Evolutionary conservation across 345 rosid genomes (phyloP).

Genomic region (Lepidium didymum): DNA sequence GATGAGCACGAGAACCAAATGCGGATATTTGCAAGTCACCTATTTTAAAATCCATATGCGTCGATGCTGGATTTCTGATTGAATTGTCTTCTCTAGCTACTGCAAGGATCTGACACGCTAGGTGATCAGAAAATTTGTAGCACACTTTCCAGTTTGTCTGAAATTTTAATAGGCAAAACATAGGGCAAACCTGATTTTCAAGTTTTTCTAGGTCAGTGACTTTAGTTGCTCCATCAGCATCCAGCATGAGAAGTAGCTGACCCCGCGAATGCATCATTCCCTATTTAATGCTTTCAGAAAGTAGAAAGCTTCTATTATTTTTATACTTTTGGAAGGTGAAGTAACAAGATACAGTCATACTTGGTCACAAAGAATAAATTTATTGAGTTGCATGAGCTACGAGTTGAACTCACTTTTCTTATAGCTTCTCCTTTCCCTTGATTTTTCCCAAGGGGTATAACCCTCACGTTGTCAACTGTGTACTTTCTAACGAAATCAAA

Average conservation of each 20-base stretch:
- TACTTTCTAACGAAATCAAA: slow-evolving; percentile 66
- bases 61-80: slow-evolving; percentile 39
- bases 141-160: neutral
- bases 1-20: slow-evolving; percentile 99
- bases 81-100: slow-evolving; percentile 51
- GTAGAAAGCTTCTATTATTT: slow-evolving; percentile 55
- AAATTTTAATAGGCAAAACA: neutral
- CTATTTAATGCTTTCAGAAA: slow-evolving; percentile 84
- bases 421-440: slow-evolving; percentile 99
- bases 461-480: slow-evolving; percentile 70
- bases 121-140: slow-evolving; percentile 28
- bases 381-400: neutral
- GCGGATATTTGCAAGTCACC: slow-evolving; percentile 75
- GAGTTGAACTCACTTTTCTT: slow-evolving; percentile 75
- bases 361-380: neutral
- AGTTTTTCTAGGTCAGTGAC: slow-evolving; percentile 87
- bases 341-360: neutral
- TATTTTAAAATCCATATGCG: slow-evolving; percentile 37
- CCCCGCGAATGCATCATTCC: slow-evolving; percentile 99
- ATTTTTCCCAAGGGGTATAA: slow-evolving; percentile 85
- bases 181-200: slow-evolving; percentile 68
- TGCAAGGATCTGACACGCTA: slow-evolving; percentile 61
- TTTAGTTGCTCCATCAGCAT: slow-evolving; percentile 99
- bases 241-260: slow-evolving; percentile 91
- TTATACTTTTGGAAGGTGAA: neutral